Evolutionary conservation across 139 green algal species (phyloP), one percentile per base, ranked within the genome.

Genomic region (Ostreobium quekettii): DNA sequence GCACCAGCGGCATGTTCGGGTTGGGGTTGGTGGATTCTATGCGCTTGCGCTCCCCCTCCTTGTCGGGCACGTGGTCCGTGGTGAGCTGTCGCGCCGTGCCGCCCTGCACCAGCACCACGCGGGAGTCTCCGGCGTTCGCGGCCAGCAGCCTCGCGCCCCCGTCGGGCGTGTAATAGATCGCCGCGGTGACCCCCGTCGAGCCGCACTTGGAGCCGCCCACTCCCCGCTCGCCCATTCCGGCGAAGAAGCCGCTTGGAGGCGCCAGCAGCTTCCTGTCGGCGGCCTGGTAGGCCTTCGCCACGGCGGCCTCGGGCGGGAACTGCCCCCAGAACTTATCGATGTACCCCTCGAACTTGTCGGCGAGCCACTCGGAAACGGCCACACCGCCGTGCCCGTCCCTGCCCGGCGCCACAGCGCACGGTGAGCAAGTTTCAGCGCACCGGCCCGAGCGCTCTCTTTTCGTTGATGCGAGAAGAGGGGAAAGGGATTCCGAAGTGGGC

Each of bases 21-120:
- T 96, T 97, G 30, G 93, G 93, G 79, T 99, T 99, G 32, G 82
- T 80, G 4, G 22, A 1, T 86, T 99, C 93, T 63, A 99, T 98
- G 64, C 93, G 85, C 46, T 75, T 71, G 8, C 89, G 80, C 79
- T 96, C 90, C 24, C 69, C 67, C 73, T 91, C 85, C 35, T 77
- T 86, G 70, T 95, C 90, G 3, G 92, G 92, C 60, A 95, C 88
- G 70, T 97, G 92, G 70, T 97, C 92, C 32, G 83, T 69, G 11
- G 79, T 86, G 3, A 98, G 85, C 78, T 95, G 83, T 2, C 92
- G 11, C 1, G 83, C 65, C 63, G 84, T 67, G 30, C 78, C 80
- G 48, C 72, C 63, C 1, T 79, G 75, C 22, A 83, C 61, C 24
- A 98, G 74, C 57, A 97, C 36, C 15, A 93, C 82, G 22, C 93